Base-by-base conservation (phyloP, 2,329 filamentous ascomycete species). In the Davidsoniella virescens region DNA sequence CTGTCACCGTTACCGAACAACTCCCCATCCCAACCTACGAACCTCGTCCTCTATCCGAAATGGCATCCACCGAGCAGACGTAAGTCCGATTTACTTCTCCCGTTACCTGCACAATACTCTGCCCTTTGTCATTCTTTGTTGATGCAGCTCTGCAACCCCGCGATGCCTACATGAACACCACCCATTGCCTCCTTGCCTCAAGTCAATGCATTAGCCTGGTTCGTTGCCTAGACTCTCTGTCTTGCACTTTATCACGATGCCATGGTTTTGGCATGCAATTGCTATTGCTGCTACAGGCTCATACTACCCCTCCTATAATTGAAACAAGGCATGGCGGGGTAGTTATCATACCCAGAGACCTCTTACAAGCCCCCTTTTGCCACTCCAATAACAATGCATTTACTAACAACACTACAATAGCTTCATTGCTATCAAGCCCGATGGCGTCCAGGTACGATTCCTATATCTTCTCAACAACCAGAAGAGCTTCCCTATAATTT, bases 381-480 rank as follows among this genome's bases (percentile, higher is more conserved):
- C 54, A 54, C 51, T 60, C 60, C 25, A 41, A 38, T 51, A 47
- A 20, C 10, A 7, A 14, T 16, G 8, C n/a, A 39, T 25, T 16
- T 9, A 10, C 48, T 52, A 50, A 50, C 43, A 47, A 44, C 33
- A 18, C 47, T 23, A 38, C 41, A 29, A 17, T 64, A 96, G 90
- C 76, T 96, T 96, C 85, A 96, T 96, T 79, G 92, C 92, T 68
- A 87, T 98, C 80, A 98, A 98, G 87, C 92, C 90, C 63, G 92
- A 96, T 74, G 92, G 92, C 70, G 92, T 96, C 73, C 92, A 95
- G 82, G 87, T 94, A 82, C 60, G 72, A 42, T 47, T 25, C 37
- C 37, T n/a, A n/a, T 20, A n/a, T 18, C 5, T 52, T 47, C 26
- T 17, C 44, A 26, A 6, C 20, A 8, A 16, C 46, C 16, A 50